Evolutionary conservation across 164 flowering plant species (phyloP).

Genomic region (Houttuynia cordata): DNA sequence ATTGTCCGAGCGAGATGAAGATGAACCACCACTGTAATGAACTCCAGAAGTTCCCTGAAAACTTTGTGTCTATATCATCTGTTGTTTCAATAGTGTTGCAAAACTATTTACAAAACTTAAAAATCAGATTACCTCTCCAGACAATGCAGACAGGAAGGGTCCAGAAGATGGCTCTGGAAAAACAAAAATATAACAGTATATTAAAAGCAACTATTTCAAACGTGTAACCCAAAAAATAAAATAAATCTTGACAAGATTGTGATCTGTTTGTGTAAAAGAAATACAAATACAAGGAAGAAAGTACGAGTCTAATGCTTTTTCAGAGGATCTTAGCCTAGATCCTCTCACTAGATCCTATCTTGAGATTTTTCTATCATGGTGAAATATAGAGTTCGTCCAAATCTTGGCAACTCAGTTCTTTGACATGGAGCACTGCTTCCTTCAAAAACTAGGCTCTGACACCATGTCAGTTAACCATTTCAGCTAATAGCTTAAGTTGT

Average conservation of each 20-base stretch:
- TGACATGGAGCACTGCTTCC: background rate
- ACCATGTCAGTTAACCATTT: background rate
- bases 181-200: slow-evolving; percentile 2
- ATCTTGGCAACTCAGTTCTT: background rate
- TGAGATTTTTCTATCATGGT: too few species aligned
- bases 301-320: too few species aligned
- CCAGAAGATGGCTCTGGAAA: slow-evolving; percentile 31
- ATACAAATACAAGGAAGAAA: too few species aligned
- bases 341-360: too few species aligned
- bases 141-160: slow-evolving; percentile 27
- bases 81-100: background rate
- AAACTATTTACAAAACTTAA: background rate
- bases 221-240: background rate
- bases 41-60: slow-evolving; percentile 56
- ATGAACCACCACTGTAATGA: slow-evolving; percentile 42
- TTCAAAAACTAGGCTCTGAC: background rate
- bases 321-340: background rate
- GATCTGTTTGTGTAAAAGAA: too few species aligned
- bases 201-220: background rate
- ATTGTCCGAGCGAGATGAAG: slow-evolving; percentile 68
- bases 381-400: background rate
- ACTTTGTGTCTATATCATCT: background rate
- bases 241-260: background rate
- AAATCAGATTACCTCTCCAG: slow-evolving; percentile 44
- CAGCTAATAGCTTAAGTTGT: too few species aligned